A percentile compares a stretch with the other conserved stretches of the same genome.
Evolutionary conservation across 2,329 filamentous ascomycete genomes (phyloP).

Genomic region (Diplodia intermedia): DNA sequence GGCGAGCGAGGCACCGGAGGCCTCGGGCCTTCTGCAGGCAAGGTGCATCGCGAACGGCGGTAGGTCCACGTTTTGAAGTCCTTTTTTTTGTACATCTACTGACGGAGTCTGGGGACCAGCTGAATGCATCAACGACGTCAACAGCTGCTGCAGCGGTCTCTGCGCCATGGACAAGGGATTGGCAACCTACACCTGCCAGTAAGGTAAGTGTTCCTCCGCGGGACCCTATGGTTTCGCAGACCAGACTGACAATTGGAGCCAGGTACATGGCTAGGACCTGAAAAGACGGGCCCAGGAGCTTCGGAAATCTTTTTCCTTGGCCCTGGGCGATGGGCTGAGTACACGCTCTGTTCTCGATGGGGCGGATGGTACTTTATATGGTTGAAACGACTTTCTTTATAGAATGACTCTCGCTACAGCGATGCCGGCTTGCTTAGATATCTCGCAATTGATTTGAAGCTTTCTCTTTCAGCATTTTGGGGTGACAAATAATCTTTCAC

Average conservation of each 20-base stretch:
- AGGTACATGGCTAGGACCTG: not conserved
- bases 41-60: not conserved
- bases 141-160: conserved; percentile 8
- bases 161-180: conserved; percentile 3
- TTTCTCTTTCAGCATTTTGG: not conserved
- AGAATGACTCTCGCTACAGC: not conserved
- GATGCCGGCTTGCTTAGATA: conserved; percentile 1
- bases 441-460: not conserved
- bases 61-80: not conserved
- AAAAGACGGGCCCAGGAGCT: not conserved
- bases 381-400: not conserved
- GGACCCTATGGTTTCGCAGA: fast-evolving
- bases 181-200: not conserved
- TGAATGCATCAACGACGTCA: conserved; percentile 17
- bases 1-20: not conserved
- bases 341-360: not conserved
- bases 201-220: not conserved
- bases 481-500: no score
- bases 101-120: not conserved
- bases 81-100: not conserved
- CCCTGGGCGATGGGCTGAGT: not conserved
- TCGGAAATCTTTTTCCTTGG: not conserved
- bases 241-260: not conserved
- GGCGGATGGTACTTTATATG: not conserved
- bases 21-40: not conserved